Evolutionary conservation across 2,329 filamentous ascomycete species (phyloP).

Genomic region (Fusarium lateritium): DNA sequence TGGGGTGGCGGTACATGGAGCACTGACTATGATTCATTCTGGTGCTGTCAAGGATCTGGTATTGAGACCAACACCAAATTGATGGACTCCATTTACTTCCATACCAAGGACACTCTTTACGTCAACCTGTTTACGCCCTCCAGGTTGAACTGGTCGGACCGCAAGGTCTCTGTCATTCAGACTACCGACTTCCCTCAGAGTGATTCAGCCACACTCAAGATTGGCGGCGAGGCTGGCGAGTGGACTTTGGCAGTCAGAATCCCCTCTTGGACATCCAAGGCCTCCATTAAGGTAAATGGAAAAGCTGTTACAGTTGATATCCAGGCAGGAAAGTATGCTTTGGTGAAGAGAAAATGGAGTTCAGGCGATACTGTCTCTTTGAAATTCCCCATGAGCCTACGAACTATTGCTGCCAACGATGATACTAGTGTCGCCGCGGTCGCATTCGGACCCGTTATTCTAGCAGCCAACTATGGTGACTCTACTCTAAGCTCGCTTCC

Average conservation of each 20-base stretch:
- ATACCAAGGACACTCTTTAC: conserved; percentile 59
- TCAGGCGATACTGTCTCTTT: conserved; percentile 61
- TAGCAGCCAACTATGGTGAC: conserved; percentile 62
- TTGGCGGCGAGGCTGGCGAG: conserved; percentile 55
- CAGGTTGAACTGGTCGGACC: conserved; percentile 60
- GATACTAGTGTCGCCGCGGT: conserved; percentile 60
- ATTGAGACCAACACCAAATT: conserved; percentile 69
- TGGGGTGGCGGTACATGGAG: conserved; percentile 70
- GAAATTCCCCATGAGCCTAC: conserved; percentile 62
- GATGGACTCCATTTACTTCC: conserved; percentile 67
- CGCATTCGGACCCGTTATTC: conserved; percentile 62
- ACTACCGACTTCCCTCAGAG: conserved; percentile 59
- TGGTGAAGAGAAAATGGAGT: conserved; percentile 58
- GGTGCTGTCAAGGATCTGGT: conserved; percentile 68
- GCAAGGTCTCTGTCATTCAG: conserved; percentile 59
- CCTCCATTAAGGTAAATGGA: conserved; percentile 60
- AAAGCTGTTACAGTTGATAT: conserved; percentile 45
- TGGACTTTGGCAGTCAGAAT: conserved; percentile 61
- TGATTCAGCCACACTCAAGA: conserved; percentile 57
- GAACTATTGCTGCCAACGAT: conserved; percentile 63
- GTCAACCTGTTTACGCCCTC: conserved; percentile 67
- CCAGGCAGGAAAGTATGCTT: conserved; percentile 58
- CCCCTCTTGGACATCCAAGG: conserved; percentile 60
- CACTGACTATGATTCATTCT: conserved; percentile 67
- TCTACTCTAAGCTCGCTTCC: conserved; percentile 47